These are phyloP conservation scores for Diospyros lotus DNA, from an alignment of 148 eudicot species.

Conservation along the genomic window DNA sequence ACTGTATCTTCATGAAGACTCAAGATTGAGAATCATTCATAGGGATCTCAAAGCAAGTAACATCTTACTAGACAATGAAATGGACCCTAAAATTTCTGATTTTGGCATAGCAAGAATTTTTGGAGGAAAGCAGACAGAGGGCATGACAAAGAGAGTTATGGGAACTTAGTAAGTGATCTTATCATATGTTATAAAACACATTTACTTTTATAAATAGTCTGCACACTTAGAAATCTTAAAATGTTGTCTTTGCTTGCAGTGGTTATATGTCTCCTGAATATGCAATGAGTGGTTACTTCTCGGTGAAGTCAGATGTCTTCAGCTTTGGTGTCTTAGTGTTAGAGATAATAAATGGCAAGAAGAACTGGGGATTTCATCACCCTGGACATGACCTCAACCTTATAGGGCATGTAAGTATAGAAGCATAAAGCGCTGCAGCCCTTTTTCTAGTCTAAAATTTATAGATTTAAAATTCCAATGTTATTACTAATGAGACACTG, in stretches of 20 bases:
- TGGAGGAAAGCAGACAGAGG: slow-evolving; percentile 27
- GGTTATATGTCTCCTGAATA: slow-evolving; percentile 39
- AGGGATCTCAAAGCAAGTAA: slow-evolving; percentile 39
- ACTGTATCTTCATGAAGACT: slow-evolving; percentile 35
- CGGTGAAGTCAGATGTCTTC: slow-evolving; percentile 33
- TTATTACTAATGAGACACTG: neutral
- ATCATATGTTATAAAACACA: neutral
- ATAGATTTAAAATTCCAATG: neutral
- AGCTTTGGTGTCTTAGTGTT: slow-evolving; percentile 36
- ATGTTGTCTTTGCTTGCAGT: slow-evolving; percentile 14
- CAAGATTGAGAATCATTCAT: slow-evolving; percentile 36
- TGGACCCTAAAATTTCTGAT: slow-evolving; percentile 37
- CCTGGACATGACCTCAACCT: slow-evolving; percentile 27
- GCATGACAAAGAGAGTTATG: slow-evolving; percentile 22
- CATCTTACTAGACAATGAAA: slow-evolving; percentile 27
- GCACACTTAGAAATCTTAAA: neutral
- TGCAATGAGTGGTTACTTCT: slow-evolving; percentile 31
- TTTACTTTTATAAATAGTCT: neutral
- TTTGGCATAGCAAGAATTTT: slow-evolving; percentile 36
- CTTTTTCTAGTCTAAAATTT: neutral
- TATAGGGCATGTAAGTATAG: slow-evolving; percentile 27
- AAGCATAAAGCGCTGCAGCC: neutral
- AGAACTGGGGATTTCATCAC: slow-evolving; percentile 27
- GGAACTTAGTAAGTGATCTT: slow-evolving; percentile 31
- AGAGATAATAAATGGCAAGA: slow-evolving; percentile 30